Evolutionary conservation across 2,329 filamentous ascomycete species (phyloP).

Genomic region (Lasiodiplodia hormozganensis): DNA sequence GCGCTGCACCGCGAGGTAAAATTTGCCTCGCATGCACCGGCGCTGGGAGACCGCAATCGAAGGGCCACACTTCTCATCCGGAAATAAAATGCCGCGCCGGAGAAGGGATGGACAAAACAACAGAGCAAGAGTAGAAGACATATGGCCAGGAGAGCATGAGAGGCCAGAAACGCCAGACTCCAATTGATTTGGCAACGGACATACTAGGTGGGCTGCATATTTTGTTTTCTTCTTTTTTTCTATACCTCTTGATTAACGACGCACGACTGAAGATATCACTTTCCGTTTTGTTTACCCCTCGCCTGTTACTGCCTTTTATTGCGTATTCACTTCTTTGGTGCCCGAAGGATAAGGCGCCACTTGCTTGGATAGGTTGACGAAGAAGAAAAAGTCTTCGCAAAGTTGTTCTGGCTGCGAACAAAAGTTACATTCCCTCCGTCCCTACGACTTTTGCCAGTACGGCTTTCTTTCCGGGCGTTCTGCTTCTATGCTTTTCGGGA

Average conservation of each 20-base stretch:
- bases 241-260: conserved; percentile 20
- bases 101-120: not conserved
- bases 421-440: not conserved
- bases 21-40: not conserved
- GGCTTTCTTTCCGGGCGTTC: conserved; percentile 21
- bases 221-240: conserved; percentile 7
- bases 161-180: conserved; percentile 9
- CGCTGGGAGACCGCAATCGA: not conserved
- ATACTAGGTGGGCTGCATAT: conserved; percentile 24
- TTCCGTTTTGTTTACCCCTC: conserved; percentile 14
- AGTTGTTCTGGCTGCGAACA: not conserved
- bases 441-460: not conserved
- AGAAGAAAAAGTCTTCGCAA: not conserved
- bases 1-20: not conserved
- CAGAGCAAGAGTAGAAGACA: conserved; percentile 10
- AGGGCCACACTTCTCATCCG: not conserved
- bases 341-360: not conserved
- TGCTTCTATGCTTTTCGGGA: not conserved
- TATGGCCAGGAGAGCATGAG: conserved; percentile 9
- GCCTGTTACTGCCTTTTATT: not conserved
- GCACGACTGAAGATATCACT: conserved; percentile 25
- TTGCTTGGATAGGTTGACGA: conserved; percentile 12
- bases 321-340: conserved; percentile 4
- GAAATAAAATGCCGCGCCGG: not conserved
- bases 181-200: conserved; percentile 20